Evolutionary conservation across 306 rosid species (phyloP).

Genomic region (Senna tora): DNA sequence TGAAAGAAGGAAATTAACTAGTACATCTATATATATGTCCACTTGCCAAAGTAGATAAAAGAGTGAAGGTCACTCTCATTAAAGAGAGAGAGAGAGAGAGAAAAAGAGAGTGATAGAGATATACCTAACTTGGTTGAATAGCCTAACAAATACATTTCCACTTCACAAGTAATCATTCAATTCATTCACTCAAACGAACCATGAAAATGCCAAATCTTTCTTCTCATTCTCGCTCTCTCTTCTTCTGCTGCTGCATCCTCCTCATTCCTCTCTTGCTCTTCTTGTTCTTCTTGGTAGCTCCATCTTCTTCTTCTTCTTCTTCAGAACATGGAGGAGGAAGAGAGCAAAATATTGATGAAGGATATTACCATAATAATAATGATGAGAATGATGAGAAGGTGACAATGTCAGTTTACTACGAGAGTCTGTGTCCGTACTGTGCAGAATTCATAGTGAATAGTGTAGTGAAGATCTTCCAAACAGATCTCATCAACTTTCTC

Average conservation of each 20-base stretch:
- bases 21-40: not conserved
- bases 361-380: too few species aligned
- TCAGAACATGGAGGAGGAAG: not conserved
- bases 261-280: constrained; percentile 44
- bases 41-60: not conserved
- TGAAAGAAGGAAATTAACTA: not conserved
- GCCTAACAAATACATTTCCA: not conserved
- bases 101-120: not conserved
- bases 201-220: constrained; percentile 41
- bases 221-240: constrained; percentile 66
- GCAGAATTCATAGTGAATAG: constrained; percentile 80
- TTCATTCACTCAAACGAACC: too few species aligned
- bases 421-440: constrained; percentile 81
- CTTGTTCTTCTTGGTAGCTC: constrained; percentile 36
- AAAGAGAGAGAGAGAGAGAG: not conserved
- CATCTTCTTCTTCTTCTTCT: constrained; percentile 33
- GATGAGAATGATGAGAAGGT: constrained; percentile 45
- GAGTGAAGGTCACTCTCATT: not conserved
- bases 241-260: constrained; percentile 56
- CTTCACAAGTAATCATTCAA: not conserved
- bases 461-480: constrained; percentile 67
- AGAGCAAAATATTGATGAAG: too few species aligned
- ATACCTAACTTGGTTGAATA: not conserved
- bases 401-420: constrained; percentile 71
- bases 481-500: constrained; percentile 66